Conservation (phyloP, 257 asterid genomes). For the Marsdenia floribunda region DNA sequence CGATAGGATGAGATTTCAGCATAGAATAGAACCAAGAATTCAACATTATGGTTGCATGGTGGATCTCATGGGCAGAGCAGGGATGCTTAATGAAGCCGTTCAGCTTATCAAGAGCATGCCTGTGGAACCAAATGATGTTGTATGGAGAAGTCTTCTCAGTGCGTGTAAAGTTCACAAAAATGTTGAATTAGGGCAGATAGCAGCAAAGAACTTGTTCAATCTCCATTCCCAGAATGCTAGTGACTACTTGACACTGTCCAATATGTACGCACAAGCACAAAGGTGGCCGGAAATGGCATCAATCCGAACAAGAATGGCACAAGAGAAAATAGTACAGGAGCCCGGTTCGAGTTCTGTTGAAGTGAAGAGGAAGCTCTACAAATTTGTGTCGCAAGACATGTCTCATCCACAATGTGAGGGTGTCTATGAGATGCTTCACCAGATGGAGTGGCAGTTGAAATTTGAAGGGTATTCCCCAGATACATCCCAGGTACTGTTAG, state of each 20-base stretch:
- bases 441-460: constrained; percentile 88
- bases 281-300: constrained; percentile 53
- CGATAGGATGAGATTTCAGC: constrained; percentile 44
- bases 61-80: constrained; percentile 66
- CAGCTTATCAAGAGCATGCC: constrained; percentile 56
- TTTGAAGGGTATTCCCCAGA: constrained; percentile 78
- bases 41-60: constrained; percentile 87
- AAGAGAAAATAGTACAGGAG: constrained; percentile 32
- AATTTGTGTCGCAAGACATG: constrained; percentile 55
- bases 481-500: constrained; percentile 45
- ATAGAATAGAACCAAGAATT: constrained; percentile 46
- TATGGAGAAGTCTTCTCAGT: constrained; percentile 74
- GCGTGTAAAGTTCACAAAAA: constrained; percentile 55
- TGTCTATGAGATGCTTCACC: constrained; percentile 69
- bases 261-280: constrained; percentile 53
- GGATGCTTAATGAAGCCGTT: constrained; percentile 45
- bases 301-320: constrained; percentile 39
- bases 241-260: constrained; percentile 57
- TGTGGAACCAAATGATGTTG: constrained; percentile 51
- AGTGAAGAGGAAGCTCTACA: constrained; percentile 45
- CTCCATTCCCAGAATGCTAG: constrained; percentile 42
- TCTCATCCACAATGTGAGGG: constrained; percentile 35
- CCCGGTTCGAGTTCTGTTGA: constrained; percentile 59
- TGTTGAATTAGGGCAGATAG: constrained; percentile 48
- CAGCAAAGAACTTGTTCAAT: constrained; percentile 37